phyloP scores from a whole-genome alignment of 371 early-diverging fungal genomes.

The Mortierella sp. region DNA sequence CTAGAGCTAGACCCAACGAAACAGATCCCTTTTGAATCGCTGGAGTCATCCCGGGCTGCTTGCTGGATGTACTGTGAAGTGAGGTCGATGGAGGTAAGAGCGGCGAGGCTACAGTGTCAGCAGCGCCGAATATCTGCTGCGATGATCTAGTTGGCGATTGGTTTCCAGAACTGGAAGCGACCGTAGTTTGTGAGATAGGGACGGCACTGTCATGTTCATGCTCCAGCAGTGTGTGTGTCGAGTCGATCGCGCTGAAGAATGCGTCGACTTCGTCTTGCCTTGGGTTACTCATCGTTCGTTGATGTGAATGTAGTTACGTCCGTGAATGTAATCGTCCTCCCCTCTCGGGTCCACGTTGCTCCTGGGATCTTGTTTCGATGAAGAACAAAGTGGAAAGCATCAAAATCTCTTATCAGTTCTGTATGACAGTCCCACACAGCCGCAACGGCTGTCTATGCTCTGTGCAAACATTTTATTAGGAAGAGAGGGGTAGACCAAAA shows the following conservation, averaged over 20 bases:
- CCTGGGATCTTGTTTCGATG: too few species aligned
- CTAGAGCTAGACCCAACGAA: constrained; percentile 43
- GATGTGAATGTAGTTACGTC: background rate
- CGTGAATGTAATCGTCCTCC: background rate
- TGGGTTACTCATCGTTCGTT: constrained; percentile 13
- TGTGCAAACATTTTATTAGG: too few species aligned
- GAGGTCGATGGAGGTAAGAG: constrained; percentile 3
- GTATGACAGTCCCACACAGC: too few species aligned
- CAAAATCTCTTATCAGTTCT: too few species aligned
- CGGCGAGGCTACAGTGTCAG: constrained; percentile 7
- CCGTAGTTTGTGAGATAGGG: background rate
- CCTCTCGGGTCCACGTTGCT: background rate
- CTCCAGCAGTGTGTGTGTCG: constrained; percentile 1
- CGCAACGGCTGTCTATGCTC: too few species aligned
- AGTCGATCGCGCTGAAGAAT: constrained; percentile 37
- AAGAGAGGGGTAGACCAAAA: too few species aligned
- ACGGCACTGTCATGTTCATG: background rate
- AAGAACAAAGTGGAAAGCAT: too few species aligned
- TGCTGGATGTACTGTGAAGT: background rate
- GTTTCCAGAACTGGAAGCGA: background rate
- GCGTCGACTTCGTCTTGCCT: constrained; percentile 41
- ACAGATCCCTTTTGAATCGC: constrained; percentile 44
- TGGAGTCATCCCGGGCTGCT: constrained; percentile 48
- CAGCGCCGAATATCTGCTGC: constrained; percentile 5
- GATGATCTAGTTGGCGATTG: background rate